A percentile compares a stretch with the other conserved stretches of the same genome.
Evolutionary conservation across 2,329 filamentous ascomycete genomes (phyloP).

Genomic region (Monilinia laxa): DNA sequence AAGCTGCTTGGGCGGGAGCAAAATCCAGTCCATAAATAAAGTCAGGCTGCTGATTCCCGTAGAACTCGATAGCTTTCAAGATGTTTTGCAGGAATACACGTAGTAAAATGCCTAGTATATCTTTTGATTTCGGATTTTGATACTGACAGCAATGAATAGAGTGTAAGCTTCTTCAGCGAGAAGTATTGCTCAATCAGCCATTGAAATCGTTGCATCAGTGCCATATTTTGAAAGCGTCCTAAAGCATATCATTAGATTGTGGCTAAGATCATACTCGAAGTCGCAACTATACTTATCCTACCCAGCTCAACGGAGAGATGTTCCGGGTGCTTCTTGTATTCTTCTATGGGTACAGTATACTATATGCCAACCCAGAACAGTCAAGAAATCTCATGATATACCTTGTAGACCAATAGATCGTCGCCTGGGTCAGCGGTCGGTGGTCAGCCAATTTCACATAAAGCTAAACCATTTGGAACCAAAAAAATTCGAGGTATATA

Average conservation of each 20-base stretch:
- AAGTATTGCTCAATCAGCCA: neutral
- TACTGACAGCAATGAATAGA: neutral
- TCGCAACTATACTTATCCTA: neutral
- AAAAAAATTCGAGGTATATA: neutral
- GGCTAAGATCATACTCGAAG: neutral
- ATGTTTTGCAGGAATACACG: neutral
- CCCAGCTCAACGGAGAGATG: neutral
- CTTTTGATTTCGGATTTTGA: neutral
- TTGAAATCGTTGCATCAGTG: neutral
- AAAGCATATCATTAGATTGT: neutral
- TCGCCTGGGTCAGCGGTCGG: neutral
- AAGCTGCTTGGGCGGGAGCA: neutral
- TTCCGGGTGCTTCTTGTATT: neutral
- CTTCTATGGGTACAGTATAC: neutral
- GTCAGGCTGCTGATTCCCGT: neutral
- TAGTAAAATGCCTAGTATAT: neutral
- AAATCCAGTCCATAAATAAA: neutral
- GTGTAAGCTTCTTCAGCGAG: too few species aligned
- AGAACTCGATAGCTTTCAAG: neutral
- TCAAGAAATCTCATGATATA: neutral
- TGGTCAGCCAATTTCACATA: neutral
- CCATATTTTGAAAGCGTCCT: neutral
- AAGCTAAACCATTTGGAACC: neutral
- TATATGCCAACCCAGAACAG: neutral
- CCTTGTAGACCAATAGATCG: neutral